Percentiles rank a stretch among this genome's conserved stretches.
These are phyloP conservation scores for Calonectria hawksworthii DNA, from an alignment of 2,329 filamentous ascomycete species.

Conservation along the genomic window DNA sequence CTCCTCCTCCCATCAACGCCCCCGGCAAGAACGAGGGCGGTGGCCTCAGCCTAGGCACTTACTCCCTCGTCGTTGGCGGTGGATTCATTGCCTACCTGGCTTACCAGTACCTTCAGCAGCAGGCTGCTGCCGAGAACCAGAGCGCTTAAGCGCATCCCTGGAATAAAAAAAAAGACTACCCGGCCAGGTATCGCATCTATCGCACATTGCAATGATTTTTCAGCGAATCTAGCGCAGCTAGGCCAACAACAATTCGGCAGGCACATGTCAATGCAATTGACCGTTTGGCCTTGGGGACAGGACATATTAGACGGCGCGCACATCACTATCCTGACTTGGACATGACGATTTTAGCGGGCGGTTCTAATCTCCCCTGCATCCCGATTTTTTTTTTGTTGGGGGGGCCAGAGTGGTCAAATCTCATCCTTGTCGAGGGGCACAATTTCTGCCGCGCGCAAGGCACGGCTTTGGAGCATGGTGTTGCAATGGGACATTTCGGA, in stretches of 20 bases:
- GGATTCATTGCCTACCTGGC: constrained; percentile 82
- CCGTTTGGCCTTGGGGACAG: constrained; percentile 39
- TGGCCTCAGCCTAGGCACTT: constrained; percentile 82
- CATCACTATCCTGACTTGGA: constrained; percentile 37
- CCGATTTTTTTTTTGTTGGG: constrained; percentile 42
- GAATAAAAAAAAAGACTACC: constrained; percentile 17
- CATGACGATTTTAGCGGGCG: constrained; percentile 38
- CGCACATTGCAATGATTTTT: constrained; percentile 32
- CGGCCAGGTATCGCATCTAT: constrained; percentile 19
- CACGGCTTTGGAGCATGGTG: constrained; percentile 40
- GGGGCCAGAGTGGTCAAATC: constrained; percentile 38
- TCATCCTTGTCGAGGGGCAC: constrained; percentile 38
- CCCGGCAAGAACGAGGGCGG: constrained; percentile 63
- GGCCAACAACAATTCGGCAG: constrained; percentile 18
- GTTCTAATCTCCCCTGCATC: constrained; percentile 34
- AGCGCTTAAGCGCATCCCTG: constrained; percentile 41
- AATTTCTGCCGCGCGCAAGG: constrained; percentile 33
- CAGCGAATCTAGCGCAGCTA: constrained; percentile 35
- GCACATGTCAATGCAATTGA: constrained; percentile 39
- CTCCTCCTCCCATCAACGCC: constrained; percentile 63
- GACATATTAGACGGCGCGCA: constrained; percentile 42
- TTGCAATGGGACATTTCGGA: constrained; percentile 34
- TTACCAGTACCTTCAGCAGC: constrained; percentile 85
- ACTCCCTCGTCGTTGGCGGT: constrained; percentile 84
- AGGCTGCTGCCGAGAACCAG: constrained; percentile 55